Base-by-base conservation (phyloP, 2,329 filamentous ascomycete genomes). In the Aspergillus fructus region DNA sequence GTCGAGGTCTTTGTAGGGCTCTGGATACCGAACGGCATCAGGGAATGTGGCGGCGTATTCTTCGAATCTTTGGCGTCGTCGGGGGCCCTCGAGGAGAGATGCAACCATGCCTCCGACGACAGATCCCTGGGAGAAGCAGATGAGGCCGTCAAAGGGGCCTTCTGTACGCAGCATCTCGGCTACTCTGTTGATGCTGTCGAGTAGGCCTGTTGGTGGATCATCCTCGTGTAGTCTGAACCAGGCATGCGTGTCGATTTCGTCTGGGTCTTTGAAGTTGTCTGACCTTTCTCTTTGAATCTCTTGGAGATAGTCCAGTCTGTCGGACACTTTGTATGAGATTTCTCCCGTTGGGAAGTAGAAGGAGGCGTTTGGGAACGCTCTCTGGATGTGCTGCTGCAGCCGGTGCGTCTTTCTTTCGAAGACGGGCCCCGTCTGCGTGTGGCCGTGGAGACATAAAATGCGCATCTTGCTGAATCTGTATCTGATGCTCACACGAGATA, bases 141-240 rank as follows among this genome's bases (percentile, higher is more conserved):
- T 34, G 24, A 47, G 15, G 2, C 45, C 45, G 8, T 47, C 45
- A 17, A 47, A 47, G 11, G 45, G 45, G 5, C 45, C 45, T 34
- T 47, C 24, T 47, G 27, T 33, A 3, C 27, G 45, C 3, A 47
- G 45, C 2, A 47, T 34, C n/a, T 47, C 24, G 2, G 45, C 45
- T n/a, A 23, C 15, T 5, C 15, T 47, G 27, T 47, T 27, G n/a
- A 47, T 23, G 27, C 45, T 47, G 15, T 47, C 45, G 15, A 33
- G 7, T 3, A 47, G 13, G 6, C 45, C 45, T 9, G 24, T 24
- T 12, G 45, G 45, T 4, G 45, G 45, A 12, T 47, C 45, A 2
- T 47, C 45, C 19, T 47, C 45, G 45, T 27, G 24, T n/a, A 47
- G 45, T n/a, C 45, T 27, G 45, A 47, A 47, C 45, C 45, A 47